Evolutionary conservation across 139 green algal genomes (phyloP), one percentile per base, ranked within the genome.

Genomic region (Picochlorum sp.): DNA sequence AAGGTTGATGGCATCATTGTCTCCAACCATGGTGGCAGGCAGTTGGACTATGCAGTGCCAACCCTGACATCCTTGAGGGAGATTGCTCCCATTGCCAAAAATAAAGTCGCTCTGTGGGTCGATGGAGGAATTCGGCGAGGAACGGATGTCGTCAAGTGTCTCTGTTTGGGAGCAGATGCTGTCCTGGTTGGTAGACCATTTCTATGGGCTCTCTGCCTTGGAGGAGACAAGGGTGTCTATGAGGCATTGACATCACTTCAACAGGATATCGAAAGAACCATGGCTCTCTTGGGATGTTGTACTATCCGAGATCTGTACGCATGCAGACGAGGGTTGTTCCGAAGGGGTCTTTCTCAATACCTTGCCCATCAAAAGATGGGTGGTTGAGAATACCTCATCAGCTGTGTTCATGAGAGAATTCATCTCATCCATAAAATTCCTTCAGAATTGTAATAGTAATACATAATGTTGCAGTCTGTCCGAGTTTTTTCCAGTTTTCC

Each of bases 151-250:
- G 38, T 98, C 50, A 98, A 98, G 75, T 85, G 80, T 21, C 63
- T 98, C 28, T 90, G 91, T 2, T 69, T 98, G 15, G 92, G 92
- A 0, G 92, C 92, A 7, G 63, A 63, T 15, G 86, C 73, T 10
- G 92, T 98, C 60, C 66, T 96, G 49, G 66, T 98, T 45, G 92
- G 92, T 3, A 73, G 92, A 62, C 92, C 92, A 4, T 66, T 98
- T 45, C 75, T 96, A 69, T 98, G 87, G 73, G 91, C 76, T 4
- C 70, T 98, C 20, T 87, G 90, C 0, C 31, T 90, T 2, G 86
- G 74, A 2, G 92, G 92, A 7, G 38, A 89, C 67, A 28, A 47
- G 13, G 90, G 88, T 9, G 82, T 92, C 41, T 49, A 60, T 50
- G 54, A 69, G 3, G 83, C 83, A 14, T 61, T 92, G 47, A 6